A percentile compares a stretch with the other conserved stretches of the same genome.
Conservation (phyloP, 306 rosid species). For the Casuarina equisetifolia region DNA sequence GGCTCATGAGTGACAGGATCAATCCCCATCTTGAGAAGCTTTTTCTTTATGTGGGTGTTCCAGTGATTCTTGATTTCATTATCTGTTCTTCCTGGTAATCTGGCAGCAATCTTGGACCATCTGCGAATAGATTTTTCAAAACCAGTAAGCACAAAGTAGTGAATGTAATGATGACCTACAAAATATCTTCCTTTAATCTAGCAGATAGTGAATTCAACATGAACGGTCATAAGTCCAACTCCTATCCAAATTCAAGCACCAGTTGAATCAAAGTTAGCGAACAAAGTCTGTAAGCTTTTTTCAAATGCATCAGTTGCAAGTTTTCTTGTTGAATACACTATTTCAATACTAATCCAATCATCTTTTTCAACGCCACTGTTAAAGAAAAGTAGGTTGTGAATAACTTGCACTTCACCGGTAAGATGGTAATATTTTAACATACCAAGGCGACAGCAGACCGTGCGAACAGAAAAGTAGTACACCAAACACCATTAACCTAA, state of each 20-base stretch:
- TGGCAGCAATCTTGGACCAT: slow-evolving; percentile 93
- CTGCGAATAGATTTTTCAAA: slow-evolving; percentile 26
- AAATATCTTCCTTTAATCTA: neutral
- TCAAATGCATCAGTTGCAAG: slow-evolving; percentile 32
- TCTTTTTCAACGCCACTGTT: slow-evolving; percentile 25
- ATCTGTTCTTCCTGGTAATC: slow-evolving; percentile 87
- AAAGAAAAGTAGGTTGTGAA: slow-evolving; percentile 20
- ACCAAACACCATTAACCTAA: neutral
- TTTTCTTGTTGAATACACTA: slow-evolving; percentile 21
- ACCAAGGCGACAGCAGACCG: neutral
- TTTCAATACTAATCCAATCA: slow-evolving; percentile 4
- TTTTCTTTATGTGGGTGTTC: slow-evolving; percentile 94
- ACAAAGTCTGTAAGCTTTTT: slow-evolving; percentile 5
- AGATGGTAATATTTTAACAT: neutral
- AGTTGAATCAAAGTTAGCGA: too few species aligned
- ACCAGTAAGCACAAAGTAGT: neutral
- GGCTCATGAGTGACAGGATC: slow-evolving; percentile 87
- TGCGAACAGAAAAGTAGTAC: neutral
- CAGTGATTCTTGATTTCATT: slow-evolving; percentile 92
- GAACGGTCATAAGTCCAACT: too few species aligned
- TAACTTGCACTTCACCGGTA: slow-evolving; percentile 19
- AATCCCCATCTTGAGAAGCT: slow-evolving; percentile 81
- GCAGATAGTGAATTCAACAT: too few species aligned
- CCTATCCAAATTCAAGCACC: too few species aligned
- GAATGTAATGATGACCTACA: neutral